Conservation (phyloP, 2,329 filamentous ascomycete species). For the Pyricularia sp. region DNA sequence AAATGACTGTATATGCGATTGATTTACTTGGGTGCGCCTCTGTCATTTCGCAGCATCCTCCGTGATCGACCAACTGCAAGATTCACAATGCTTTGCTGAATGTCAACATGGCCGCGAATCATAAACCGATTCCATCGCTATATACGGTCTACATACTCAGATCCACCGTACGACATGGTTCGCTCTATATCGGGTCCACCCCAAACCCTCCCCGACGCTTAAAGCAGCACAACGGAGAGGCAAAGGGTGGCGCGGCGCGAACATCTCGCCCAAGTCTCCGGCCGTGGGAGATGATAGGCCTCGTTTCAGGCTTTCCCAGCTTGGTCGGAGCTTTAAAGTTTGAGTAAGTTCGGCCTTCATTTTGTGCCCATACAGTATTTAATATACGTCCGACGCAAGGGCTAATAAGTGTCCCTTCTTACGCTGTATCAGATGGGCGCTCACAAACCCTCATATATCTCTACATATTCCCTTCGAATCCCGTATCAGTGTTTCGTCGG, state of each 20-base stretch:
- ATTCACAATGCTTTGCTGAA: background rate
- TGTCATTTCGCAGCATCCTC: background rate
- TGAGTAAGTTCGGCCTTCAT: constrained; percentile 50
- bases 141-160: constrained; percentile 92
- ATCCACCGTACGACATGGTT: constrained; percentile 63
- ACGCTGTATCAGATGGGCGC: constrained; percentile 65
- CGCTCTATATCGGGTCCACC: constrained; percentile 85
- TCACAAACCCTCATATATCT: constrained; percentile 76
- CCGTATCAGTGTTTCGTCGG: constrained; percentile 44
- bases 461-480: constrained; percentile 62
- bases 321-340: constrained; percentile 86
- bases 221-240: constrained; percentile 82
- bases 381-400: background rate
- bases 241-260: constrained; percentile 69
- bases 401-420: background rate
- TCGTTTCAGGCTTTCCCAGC: constrained; percentile 84
- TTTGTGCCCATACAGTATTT: background rate
- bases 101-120: constrained; percentile 2
- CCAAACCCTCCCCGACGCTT: constrained; percentile 79
- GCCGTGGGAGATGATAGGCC: constrained; percentile 84
- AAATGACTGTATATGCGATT: background rate
- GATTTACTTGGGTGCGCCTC: background rate
- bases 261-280: constrained; percentile 60
- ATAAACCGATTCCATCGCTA: constrained; percentile 67
- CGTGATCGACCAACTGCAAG: background rate